Evolutionary conservation across 352 stramenopile species (phyloP).

Genomic region (Pythium vanterpoolii): DNA sequence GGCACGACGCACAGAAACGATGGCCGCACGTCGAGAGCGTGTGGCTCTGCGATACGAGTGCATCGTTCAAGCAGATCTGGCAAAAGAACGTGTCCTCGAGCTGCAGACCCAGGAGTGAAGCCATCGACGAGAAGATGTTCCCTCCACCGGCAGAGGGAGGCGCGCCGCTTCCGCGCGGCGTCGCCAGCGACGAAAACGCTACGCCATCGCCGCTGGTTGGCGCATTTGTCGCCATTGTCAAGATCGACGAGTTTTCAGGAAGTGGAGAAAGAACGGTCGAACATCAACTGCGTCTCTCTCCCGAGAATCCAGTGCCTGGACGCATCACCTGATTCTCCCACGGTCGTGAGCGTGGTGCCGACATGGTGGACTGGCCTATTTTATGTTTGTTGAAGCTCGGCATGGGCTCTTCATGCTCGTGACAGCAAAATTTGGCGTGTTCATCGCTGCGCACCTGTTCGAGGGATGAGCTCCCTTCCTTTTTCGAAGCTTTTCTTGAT

Average conservation of each 20-base stretch:
- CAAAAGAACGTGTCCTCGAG: constrained; percentile 72
- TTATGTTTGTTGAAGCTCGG: background rate
- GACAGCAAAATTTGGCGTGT: background rate
- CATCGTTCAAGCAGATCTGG: constrained; percentile 72
- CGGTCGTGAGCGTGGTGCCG: background rate
- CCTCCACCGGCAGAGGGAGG: background rate
- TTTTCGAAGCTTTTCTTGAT: background rate
- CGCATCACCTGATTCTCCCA: too few species aligned
- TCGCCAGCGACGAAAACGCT: background rate
- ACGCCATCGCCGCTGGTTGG: background rate
- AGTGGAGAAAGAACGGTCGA: too few species aligned
- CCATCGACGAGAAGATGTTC: constrained; percentile 37
- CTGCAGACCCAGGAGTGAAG: constrained; percentile 47
- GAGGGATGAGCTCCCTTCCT: too few species aligned
- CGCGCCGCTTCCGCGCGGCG: background rate
- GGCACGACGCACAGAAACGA: constrained; percentile 53
- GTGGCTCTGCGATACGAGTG: constrained; percentile 31
- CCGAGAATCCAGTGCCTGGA: background rate
- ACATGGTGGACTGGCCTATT: background rate
- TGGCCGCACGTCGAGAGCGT: constrained; percentile 48
- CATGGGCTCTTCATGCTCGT: background rate
- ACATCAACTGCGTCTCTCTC: too few species aligned
- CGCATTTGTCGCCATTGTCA: background rate
- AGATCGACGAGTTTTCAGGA: too few species aligned
- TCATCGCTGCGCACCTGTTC: too few species aligned